These are phyloP conservation scores for Aspergillus coremiiformis DNA, from an alignment of 495 filamentous ascomycete genomes.

Conservation along the genomic window DNA sequence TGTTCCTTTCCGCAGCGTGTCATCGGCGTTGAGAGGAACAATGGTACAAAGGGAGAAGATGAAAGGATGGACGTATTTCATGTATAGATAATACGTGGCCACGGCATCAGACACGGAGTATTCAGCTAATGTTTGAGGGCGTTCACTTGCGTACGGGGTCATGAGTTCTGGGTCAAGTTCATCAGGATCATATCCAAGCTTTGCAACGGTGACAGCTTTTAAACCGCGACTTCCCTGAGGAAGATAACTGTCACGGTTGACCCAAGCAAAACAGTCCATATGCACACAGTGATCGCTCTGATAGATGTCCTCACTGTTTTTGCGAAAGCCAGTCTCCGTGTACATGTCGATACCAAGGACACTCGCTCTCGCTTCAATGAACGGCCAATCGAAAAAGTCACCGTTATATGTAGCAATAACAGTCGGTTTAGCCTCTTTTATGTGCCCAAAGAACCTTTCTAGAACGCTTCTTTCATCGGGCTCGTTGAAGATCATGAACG, in stretches of 20 bases:
- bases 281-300: slow-evolving; percentile 91
- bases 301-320: slow-evolving; percentile 91
- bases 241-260: slow-evolving; percentile 96
- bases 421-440: slow-evolving; percentile 89
- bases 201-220: slow-evolving; percentile 95
- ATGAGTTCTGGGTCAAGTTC: slow-evolving; percentile 97
- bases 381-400: slow-evolving; percentile 99
- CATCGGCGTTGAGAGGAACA: slow-evolving; percentile 85
- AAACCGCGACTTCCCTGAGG: slow-evolving; percentile 95
- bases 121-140: slow-evolving; percentile 88
- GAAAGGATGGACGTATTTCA: slow-evolving; percentile 99
- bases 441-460: slow-evolving; percentile 89
- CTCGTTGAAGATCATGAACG: slow-evolving; percentile 97
- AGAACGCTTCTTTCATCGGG: slow-evolving; percentile 82
- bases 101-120: slow-evolving; percentile 99
- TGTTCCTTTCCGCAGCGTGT: slow-evolving; percentile 89
- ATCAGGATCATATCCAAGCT: slow-evolving; percentile 96
- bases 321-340: slow-evolving; percentile 91
- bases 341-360: slow-evolving; percentile 99
- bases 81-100: slow-evolving; percentile 98
- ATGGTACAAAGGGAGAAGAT: slow-evolving; percentile 98
- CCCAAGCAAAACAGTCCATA: slow-evolving; percentile 99
- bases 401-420: slow-evolving; percentile 99
- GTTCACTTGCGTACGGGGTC: slow-evolving; percentile 87
- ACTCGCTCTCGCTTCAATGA: slow-evolving; percentile 87